Evolutionary conservation across 208 protist species (phyloP).

Genomic region (Acanthamoeba lenticulata): DNA sequence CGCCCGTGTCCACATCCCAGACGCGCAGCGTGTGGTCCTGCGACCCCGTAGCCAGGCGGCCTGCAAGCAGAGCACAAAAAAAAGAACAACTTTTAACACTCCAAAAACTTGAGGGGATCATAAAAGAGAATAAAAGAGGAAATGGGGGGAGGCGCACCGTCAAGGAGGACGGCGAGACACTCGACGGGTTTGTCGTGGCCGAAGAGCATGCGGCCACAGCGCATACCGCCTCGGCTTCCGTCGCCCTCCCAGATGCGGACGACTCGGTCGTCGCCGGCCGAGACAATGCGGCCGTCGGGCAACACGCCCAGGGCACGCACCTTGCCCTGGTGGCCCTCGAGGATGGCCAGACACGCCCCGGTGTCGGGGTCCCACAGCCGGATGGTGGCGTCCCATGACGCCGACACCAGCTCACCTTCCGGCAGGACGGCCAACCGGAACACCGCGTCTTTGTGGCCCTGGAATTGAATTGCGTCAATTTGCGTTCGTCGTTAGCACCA

Average conservation of each 20-base stretch:
- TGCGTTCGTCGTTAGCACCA: no score
- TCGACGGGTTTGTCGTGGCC: slow-evolving; percentile 5
- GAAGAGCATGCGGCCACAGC: neutral
- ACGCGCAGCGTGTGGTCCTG: neutral
- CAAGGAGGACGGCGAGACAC: neutral
- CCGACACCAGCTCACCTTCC: neutral
- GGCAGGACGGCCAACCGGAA: neutral
- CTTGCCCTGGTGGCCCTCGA: neutral
- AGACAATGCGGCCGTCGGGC: neutral
- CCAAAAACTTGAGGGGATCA: neutral
- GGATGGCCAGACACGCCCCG: neutral
- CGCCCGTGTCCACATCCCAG: slow-evolving; percentile 46
- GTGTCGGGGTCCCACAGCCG: neutral
- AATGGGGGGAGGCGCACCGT: neutral
- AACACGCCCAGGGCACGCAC: neutral
- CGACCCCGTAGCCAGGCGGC: neutral
- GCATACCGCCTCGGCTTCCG: neutral
- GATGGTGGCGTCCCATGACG: neutral
- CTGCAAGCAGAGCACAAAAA: neutral
- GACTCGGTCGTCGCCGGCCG: neutral
- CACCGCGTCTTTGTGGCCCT: neutral
- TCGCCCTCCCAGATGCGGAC: neutral
- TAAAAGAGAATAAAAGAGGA: neutral
- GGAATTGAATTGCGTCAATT: neutral
- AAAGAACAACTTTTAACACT: neutral